These are phyloP conservation scores for Cryphonectria parasitica DNA, from an alignment of 2,329 filamentous ascomycete genomes.

Conservation along the genomic window DNA sequence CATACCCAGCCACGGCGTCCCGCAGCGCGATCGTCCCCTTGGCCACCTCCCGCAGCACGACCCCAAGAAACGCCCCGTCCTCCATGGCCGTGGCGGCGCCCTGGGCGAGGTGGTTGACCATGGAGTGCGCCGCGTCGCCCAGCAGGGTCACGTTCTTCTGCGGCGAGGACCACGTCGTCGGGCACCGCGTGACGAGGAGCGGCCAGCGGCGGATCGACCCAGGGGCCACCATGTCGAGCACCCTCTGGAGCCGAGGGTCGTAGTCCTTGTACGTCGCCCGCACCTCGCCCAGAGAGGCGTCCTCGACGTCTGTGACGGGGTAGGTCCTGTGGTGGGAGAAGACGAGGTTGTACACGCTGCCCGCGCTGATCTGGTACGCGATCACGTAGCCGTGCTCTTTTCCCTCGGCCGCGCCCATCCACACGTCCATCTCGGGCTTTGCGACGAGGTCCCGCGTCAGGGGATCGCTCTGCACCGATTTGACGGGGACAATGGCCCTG, in stretches of 20 bases:
- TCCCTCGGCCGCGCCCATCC: constrained; percentile 39
- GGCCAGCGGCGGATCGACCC: constrained; percentile 44
- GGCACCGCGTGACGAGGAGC: constrained; percentile 46
- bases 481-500: constrained; percentile 48
- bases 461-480: constrained; percentile 46
- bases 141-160: constrained; percentile 48
- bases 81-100: constrained; percentile 50
- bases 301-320: constrained; percentile 40
- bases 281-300: constrained; percentile 48
- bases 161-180: constrained; percentile 46
- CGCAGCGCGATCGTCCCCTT: constrained; percentile 38
- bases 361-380: constrained; percentile 49
- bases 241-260: constrained; percentile 47
- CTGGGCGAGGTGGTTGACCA: constrained; percentile 50
- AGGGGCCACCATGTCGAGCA: constrained; percentile 47
- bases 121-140: constrained; percentile 46
- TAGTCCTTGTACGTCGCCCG: constrained; percentile 46
- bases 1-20: constrained; percentile 42
- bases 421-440: constrained; percentile 49
- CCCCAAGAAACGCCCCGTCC: constrained; percentile 46
- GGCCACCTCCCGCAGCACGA: constrained; percentile 42
- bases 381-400: constrained; percentile 45
- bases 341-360: constrained; percentile 51
- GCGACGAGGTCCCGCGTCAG: constrained; percentile 43
- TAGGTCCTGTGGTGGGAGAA: constrained; percentile 44